Percentiles rank a stretch among this genome's conserved stretches.
phyloP scores from a whole-genome alignment of 148 eudicot species.

The Chenopodium berlandieri region DNA sequence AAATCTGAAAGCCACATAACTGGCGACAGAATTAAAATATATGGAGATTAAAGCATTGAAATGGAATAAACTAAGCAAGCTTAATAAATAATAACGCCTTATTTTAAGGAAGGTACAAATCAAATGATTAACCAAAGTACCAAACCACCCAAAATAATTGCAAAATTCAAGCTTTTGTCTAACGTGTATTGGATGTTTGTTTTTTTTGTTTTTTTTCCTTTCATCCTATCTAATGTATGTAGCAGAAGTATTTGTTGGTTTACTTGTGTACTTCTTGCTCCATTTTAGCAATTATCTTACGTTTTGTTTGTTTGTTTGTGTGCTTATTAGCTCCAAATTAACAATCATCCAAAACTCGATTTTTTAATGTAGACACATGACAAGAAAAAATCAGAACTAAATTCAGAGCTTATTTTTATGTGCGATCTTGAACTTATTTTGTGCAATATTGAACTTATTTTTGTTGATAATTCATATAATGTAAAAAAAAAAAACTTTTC shows the following conservation, averaged over 20 bases:
- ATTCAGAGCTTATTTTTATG: no score
- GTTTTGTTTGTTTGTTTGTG: background rate
- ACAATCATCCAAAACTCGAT: background rate
- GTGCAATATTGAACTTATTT: no score
- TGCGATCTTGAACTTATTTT: no score
- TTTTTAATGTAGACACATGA: no score
- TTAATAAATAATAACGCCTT: slow-evolving; percentile 17
- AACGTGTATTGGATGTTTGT: background rate
- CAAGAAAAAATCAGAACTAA: no score
- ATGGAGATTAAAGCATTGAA: slow-evolving; percentile 10
- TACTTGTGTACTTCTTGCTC: background rate
- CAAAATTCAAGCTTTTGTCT: background rate
- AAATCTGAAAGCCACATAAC: background rate
- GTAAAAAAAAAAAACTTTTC: no score
- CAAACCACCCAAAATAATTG: background rate
- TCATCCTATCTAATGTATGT: background rate
- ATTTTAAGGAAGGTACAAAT: background rate
- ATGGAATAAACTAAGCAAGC: slow-evolving; percentile 15
- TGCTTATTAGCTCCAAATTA: background rate
- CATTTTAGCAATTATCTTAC: background rate
- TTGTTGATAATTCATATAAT: no score
- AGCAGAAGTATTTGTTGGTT: background rate
- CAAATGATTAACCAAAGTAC: slow-evolving; percentile 1
- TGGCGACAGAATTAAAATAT: slow-evolving; percentile 13
- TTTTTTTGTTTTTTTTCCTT: background rate